These are phyloP conservation scores for Colletotrichum cuscutae DNA, from an alignment of 2,329 filamentous ascomycete species.

Conservation along the genomic window DNA sequence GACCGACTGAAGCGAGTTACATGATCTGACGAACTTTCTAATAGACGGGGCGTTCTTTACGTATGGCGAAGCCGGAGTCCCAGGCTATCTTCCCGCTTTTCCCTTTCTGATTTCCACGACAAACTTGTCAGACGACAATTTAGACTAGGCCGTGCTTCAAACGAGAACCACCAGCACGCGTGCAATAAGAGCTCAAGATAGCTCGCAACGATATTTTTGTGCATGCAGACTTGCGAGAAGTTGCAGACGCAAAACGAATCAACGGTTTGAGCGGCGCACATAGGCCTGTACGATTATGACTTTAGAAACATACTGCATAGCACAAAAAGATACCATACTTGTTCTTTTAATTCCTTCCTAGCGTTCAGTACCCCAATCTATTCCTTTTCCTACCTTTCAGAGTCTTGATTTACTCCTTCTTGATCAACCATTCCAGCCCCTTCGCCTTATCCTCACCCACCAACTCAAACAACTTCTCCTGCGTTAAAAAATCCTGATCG, in stretches of 20 bases:
- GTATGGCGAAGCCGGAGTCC: neutral
- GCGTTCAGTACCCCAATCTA: too few species aligned
- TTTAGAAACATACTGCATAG: neutral
- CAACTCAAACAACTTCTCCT: neutral
- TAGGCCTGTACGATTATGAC: neutral
- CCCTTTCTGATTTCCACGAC: neutral
- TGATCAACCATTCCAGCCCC: neutral
- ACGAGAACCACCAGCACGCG: too few species aligned
- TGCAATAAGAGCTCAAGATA: too few species aligned
- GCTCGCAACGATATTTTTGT: too few species aligned
- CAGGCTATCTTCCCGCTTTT: neutral
- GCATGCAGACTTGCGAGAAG: neutral
- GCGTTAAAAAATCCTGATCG: neutral
- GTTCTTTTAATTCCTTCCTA: neutral
- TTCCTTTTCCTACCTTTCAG: neutral
- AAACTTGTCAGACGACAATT: neutral
- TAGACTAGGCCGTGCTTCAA: neutral
- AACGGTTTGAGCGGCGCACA: neutral
- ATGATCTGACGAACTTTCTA: constrained; percentile 6
- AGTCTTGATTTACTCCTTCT: neutral
- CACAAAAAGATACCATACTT: neutral
- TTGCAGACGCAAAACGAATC: neutral
- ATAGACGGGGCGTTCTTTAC: neutral
- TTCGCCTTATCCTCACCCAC: neutral
- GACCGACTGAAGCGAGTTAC: neutral